phyloP scores from a whole-genome alignment of 2,329 filamentous ascomycete genomes.

The Calonectria hawksworthii region DNA sequence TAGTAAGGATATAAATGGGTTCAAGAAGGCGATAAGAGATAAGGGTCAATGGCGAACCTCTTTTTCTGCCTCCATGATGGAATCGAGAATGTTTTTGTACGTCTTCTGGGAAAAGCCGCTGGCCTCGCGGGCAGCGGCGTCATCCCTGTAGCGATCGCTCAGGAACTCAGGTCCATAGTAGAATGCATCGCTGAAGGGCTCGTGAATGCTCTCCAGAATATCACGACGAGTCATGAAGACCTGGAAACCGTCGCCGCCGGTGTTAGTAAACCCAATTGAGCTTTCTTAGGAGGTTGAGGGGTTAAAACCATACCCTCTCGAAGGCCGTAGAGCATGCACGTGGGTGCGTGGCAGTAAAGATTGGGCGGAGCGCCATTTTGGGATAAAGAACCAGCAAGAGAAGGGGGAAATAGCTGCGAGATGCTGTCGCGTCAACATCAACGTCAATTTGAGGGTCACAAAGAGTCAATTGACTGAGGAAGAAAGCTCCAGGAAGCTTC shows the following conservation, averaged over 20 bases:
- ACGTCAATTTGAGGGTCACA: constrained; percentile 21
- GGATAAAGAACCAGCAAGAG: constrained; percentile 46
- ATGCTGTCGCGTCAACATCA: constrained; percentile 46
- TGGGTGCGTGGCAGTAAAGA: constrained; percentile 95
- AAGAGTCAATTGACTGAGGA: constrained; percentile 34
- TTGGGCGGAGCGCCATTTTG: constrained; percentile 76
- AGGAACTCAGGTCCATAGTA: constrained; percentile 95
- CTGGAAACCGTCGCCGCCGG: constrained; percentile 56
- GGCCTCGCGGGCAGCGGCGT: constrained; percentile 67
- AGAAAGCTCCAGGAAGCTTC: constrained; percentile 6
- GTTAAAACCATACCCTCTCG: constrained; percentile 77
- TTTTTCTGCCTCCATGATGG: constrained; percentile 78
- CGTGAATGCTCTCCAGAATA: constrained; percentile 86
- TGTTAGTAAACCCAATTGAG: background rate
- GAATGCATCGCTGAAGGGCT: constrained; percentile 97
- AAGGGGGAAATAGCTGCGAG: constrained; percentile 46
- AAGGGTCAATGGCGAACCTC: constrained; percentile 70
- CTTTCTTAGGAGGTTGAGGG: background rate
- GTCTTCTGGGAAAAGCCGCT: constrained; percentile 80
- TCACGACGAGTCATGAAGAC: constrained; percentile 97
- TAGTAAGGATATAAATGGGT: constrained; percentile 32
- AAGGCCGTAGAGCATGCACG: constrained; percentile 97
- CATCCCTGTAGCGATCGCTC: constrained; percentile 81
- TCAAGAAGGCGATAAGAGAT: constrained; percentile 33
- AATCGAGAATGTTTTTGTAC: constrained; percentile 82